These are phyloP conservation scores for Cyberlindnera euphorbiiphila DNA, from an alignment of 805 yeast species.

Conservation along the genomic window DNA sequence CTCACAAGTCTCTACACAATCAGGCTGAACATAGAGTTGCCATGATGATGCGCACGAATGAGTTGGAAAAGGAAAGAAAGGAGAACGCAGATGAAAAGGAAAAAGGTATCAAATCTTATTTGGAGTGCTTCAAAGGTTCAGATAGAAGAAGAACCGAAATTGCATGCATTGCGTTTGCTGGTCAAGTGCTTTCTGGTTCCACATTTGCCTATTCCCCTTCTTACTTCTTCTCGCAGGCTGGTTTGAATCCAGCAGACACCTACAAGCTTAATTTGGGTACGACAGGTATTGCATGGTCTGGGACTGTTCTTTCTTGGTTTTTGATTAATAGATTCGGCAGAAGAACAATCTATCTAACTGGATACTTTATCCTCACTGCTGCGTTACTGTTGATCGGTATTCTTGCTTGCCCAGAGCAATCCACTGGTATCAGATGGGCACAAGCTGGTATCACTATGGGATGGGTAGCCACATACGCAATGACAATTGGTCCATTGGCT, in stretches of 20 bases:
- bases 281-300: conserved; percentile 31
- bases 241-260: conserved; percentile 31
- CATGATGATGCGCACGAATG: conserved; percentile 20
- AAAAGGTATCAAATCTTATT: conserved; percentile 26
- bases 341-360: conserved; percentile 29
- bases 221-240: conserved; percentile 46
- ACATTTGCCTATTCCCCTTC: conserved; percentile 44
- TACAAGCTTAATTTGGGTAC: conserved; percentile 36
- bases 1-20: conserved; percentile 17
- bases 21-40: conserved; percentile 19
- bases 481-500: conserved; percentile 38
- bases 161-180: conserved; percentile 36
- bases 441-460: conserved; percentile 19
- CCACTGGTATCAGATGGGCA: conserved; percentile 20
- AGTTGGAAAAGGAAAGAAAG: conserved; percentile 17
- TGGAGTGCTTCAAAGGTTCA: conserved; percentile 41
- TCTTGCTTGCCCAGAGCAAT: conserved; percentile 17
- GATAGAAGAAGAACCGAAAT: conserved; percentile 42
- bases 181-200: conserved; percentile 45
- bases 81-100: conserved; percentile 1
- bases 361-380: conserved; percentile 25
- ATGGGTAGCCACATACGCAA: conserved; percentile 30
- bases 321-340: conserved; percentile 31
- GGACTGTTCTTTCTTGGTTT: conserved; percentile 32
- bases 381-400: conserved; percentile 17